Evolutionary conservation across 2,329 filamentous ascomycete species (phyloP), one percentile per base, ranked within the genome.

Genomic region (Colletotrichum plurivorum): DNA sequence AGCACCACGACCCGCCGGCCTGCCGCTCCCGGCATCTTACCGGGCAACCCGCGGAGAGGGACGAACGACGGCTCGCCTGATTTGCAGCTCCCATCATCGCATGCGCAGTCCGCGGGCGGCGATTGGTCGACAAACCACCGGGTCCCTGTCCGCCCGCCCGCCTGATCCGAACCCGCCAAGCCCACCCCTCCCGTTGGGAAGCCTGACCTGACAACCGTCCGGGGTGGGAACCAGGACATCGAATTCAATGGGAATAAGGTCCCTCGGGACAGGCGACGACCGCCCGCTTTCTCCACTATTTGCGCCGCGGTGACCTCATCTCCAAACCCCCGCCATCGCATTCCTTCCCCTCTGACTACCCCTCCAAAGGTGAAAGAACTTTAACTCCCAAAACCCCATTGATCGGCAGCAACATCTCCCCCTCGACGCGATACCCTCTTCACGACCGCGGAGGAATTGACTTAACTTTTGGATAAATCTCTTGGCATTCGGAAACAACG

Each of bases 241-340:
- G 31, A 31, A 10, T 8, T 31, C 25, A 53, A 6, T 46, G 49
- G 51, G 49, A 46, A n/a, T 45, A 45, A 20, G 27, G 16, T 43
- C 13, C 41, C 41, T 43, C 6, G 12, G 43, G 39, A 51, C 18
- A 20, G 36, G 56, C 22, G 52, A 59, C 41, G 18, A 45, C 16
- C 48, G 31, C 39, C 61, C 49, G 49, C 49, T 25, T 48, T 41
- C 62, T 45, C 67, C 67, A 69, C 62, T 56, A 20, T 59, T 18
- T 22, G 54, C 54, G 41, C 31, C 49, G 55, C 45, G 46, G 62
- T 69, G 67, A 67, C 62, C 54, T 69, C 67, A 67, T 67, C 41
- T 48, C 46, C 48, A 51, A 55, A 18, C 41, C 61, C 66, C 67
- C 62, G 62, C 67, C 67, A 57, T 69, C 25, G 20, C 41, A 9